These are phyloP conservation scores for Euphorbia celastroides DNA, from an alignment of 441 rosid genomes.

Conservation along the genomic window DNA sequence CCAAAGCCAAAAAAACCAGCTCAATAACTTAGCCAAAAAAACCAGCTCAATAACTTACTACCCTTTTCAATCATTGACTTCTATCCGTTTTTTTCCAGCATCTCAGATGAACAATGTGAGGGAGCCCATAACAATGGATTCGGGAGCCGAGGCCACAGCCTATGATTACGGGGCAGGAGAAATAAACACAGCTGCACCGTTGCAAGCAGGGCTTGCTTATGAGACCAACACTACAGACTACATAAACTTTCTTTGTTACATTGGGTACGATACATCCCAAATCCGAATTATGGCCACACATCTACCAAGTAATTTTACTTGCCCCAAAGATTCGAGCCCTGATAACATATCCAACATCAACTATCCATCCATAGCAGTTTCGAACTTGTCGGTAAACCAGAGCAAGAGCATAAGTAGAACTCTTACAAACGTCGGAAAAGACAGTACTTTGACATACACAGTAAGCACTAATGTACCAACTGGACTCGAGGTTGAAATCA, in stretches of 20 bases:
- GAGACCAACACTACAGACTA: slow-evolving; percentile 56
- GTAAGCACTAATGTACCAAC: slow-evolving; percentile 28
- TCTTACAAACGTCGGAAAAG: slow-evolving; percentile 58
- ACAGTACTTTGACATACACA: slow-evolving; percentile 32
- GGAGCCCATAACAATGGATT: slow-evolving; percentile 44
- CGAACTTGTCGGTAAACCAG: slow-evolving; percentile 28
- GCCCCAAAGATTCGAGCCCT: slow-evolving; percentile 39
- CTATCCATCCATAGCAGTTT: slow-evolving; percentile 65
- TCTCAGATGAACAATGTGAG: slow-evolving; percentile 50
- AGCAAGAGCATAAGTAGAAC: slow-evolving; percentile 46
- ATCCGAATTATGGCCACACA: slow-evolving; percentile 38
- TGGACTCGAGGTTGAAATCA: slow-evolving; percentile 32
- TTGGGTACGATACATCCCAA: slow-evolving; percentile 39
- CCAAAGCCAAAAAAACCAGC: background rate
- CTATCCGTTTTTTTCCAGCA: slow-evolving; percentile 41
- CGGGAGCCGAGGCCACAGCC: slow-evolving; percentile 50
- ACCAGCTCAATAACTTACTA: slow-evolving; percentile 16
- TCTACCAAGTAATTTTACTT: slow-evolving; percentile 39
- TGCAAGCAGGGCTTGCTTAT: slow-evolving; percentile 68
- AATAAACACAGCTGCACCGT: slow-evolving; percentile 41
- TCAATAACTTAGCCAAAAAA: no score
- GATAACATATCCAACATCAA: slow-evolving; percentile 54
- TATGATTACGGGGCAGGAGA: slow-evolving; percentile 71
- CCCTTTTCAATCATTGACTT: background rate
- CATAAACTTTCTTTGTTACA: slow-evolving; percentile 63